phyloP scores from a whole-genome alignment of 257 asterid genomes.

The Primulina huaijiensis region DNA sequence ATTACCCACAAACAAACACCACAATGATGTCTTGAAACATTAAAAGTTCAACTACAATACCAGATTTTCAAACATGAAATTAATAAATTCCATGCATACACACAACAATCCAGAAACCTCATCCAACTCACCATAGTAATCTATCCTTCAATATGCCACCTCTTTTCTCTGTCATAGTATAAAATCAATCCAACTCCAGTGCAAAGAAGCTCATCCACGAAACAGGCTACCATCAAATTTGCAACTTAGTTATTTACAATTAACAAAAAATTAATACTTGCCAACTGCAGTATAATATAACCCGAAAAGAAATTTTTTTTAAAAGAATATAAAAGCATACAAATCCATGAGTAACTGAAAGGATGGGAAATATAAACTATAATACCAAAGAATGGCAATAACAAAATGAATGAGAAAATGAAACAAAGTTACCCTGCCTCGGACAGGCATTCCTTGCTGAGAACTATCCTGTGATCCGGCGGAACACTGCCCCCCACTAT shows the following conservation, averaged over 20 bases:
- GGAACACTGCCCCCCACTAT: constrained; percentile 40
- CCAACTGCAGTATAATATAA: background rate
- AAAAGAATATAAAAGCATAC: background rate
- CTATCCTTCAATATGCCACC: constrained; percentile 78
- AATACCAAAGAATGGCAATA: background rate
- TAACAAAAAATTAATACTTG: background rate
- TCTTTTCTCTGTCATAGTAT: constrained; percentile 86
- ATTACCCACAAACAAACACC: background rate
- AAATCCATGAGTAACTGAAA: constrained; percentile 6
- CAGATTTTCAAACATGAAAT: constrained; percentile 4
- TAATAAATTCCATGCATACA: background rate
- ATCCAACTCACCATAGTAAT: constrained; percentile 59
- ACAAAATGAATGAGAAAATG: background rate
- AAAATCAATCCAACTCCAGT: constrained; percentile 75
- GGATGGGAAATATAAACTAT: background rate
- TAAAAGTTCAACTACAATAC: background rate
- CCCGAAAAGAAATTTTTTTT: background rate
- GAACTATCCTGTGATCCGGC: constrained; percentile 47
- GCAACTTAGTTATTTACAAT: background rate
- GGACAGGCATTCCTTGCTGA: constrained; percentile 60
- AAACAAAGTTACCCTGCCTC: constrained; percentile 59
- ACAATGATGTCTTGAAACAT: background rate
- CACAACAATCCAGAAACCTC: constrained; percentile 15
- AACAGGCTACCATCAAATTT: constrained; percentile 56
- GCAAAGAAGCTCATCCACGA: constrained; percentile 89